phyloP scores from a whole-genome alignment of 129 eudicot species.

The Escallonia herrerae region DNA sequence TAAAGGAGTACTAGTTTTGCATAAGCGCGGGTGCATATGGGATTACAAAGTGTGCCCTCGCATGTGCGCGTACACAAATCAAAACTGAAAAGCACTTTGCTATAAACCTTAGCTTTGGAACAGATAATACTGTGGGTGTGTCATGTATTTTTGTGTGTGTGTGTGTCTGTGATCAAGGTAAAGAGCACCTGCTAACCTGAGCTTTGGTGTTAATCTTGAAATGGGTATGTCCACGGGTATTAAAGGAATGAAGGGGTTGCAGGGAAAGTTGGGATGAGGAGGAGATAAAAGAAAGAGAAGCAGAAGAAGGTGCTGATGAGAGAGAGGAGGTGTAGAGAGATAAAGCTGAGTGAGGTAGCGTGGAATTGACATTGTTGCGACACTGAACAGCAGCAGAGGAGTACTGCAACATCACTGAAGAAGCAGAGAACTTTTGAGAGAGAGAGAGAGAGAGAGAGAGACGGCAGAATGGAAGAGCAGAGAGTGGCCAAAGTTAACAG shows the following conservation, averaged over 20 bases:
- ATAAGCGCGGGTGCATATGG: background rate
- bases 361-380: constrained; percentile 21
- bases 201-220: constrained; percentile 25
- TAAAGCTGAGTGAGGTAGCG: constrained; percentile 19
- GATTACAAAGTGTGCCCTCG: background rate
- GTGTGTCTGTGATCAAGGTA: background rate
- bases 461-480: background rate
- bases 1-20: too few species aligned
- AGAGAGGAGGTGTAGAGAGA: constrained; percentile 18
- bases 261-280: constrained; percentile 19
- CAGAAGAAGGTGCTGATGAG: constrained; percentile 17
- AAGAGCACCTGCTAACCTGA: constrained; percentile 38
- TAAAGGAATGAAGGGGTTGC: constrained; percentile 21
- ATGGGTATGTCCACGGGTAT: constrained; percentile 19
- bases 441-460: too few species aligned
- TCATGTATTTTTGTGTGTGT: too few species aligned
- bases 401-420: constrained; percentile 43
- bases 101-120: background rate
- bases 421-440: background rate
- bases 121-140: too few species aligned
- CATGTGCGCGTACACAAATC: constrained; percentile 25
- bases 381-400: constrained; percentile 25
- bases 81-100: background rate
- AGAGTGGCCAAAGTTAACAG: constrained; percentile 29
- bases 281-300: constrained; percentile 15